A percentile compares a stretch with the other conserved stretches of the same genome.
Conservation (phyloP, 169 alveolate genomes). For the Amoebophrya sp. region DNA sequence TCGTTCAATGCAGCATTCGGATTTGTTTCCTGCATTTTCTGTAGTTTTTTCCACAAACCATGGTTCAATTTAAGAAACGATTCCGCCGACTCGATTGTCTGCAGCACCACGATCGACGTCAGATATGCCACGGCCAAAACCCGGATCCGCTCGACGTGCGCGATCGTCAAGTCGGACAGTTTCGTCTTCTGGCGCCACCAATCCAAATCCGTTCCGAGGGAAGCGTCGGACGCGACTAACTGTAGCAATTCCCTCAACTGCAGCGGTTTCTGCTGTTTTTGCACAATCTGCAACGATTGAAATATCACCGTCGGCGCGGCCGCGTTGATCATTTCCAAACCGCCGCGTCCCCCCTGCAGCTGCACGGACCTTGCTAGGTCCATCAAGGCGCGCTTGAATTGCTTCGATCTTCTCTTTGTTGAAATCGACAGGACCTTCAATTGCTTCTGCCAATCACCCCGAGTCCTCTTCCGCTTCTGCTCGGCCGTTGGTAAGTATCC, state of each 20-base stretch:
- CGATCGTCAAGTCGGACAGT: background rate
- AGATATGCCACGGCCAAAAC: background rate
- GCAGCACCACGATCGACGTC: background rate
- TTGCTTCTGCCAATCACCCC: background rate
- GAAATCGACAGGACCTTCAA: background rate
- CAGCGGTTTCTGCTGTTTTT: background rate
- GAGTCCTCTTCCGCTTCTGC: background rate
- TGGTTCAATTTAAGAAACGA: no score
- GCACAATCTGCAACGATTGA: background rate
- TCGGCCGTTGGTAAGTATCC: no score
- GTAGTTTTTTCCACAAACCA: background rate
- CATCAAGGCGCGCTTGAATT: background rate
- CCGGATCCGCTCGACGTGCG: background rate
- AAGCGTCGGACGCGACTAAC: background rate
- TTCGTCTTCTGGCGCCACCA: background rate
- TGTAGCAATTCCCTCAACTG: background rate
- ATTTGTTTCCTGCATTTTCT: background rate
- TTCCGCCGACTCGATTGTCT: background rate
- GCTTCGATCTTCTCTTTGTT: background rate
- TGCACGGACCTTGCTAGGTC: background rate
- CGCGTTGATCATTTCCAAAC: background rate
- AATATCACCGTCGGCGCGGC: background rate
- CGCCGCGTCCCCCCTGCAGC: background rate
- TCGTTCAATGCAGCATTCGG: no score
- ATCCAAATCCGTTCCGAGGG: background rate